Percentiles rank a stretch among this genome's conserved stretches.
These are phyloP conservation scores for Aspergillus felis DNA, from an alignment of 2,329 filamentous ascomycete genomes.

Conservation along the genomic window DNA sequence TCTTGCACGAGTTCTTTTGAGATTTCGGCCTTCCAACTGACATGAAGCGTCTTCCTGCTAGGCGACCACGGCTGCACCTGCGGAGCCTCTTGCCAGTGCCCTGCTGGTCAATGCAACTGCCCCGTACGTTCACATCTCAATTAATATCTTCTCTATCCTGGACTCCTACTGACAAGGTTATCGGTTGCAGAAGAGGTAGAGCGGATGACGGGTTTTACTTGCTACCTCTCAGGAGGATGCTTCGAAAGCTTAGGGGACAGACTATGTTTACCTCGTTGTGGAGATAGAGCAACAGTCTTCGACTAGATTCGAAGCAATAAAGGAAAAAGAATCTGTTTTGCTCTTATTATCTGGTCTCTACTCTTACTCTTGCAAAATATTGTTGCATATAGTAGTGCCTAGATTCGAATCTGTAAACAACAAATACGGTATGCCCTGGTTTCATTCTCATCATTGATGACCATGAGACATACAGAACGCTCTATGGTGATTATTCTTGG, in stretches of 20 bases:
- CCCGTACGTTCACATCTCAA: slow-evolving; percentile 25
- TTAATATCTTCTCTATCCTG: background rate
- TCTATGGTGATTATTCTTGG: background rate
- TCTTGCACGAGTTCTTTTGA: background rate
- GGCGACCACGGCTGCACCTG: slow-evolving; percentile 39
- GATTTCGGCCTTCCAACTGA: slow-evolving; percentile 12
- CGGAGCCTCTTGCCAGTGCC: slow-evolving; percentile 40
- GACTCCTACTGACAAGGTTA: background rate
- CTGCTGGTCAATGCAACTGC: slow-evolving; percentile 39
- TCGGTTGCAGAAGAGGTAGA: background rate
- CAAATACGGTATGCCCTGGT: background rate
- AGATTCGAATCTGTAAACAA: background rate
- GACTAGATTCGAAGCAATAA: background rate
- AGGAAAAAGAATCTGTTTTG: background rate
- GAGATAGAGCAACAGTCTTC: background rate
- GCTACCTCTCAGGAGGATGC: background rate
- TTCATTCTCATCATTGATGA: background rate
- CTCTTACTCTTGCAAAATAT: background rate
- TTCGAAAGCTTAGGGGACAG: background rate
- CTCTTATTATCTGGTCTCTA: background rate
- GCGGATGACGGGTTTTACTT: background rate
- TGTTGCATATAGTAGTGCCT: background rate
- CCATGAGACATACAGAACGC: background rate
- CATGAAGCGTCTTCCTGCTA: slow-evolving; percentile 4
- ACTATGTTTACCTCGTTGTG: background rate